Conservation (phyloP, 257 asterid species). For the Thymus quinquecostatus region DNA sequence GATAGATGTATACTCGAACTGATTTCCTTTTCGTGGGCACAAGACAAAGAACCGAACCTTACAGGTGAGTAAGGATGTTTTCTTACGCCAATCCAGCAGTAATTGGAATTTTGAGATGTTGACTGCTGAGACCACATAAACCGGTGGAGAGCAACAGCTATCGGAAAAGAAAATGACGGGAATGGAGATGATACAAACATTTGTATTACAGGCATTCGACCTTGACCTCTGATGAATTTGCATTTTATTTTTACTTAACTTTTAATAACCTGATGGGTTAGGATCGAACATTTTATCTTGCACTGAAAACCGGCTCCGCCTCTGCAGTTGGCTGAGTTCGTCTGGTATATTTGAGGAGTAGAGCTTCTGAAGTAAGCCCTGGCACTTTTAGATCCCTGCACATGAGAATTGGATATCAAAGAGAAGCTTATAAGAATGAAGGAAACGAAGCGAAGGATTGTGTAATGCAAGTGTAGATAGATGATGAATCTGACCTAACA, state of each 20-base stretch:
- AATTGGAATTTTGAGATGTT: not conserved
- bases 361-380: conserved; percentile 83
- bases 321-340: conserved; percentile 71
- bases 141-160: not conserved
- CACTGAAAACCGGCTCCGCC: conserved; percentile 81
- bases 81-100: not conserved
- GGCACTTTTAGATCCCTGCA: conserved; percentile 88
- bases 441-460: conserved; percentile 16
- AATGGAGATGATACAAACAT: too few relatives aligned
- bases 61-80: not conserved
- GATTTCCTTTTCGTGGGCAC: not conserved
- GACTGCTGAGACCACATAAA: not conserved
- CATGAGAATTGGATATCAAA: conserved; percentile 21
- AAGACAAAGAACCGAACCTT: not conserved
- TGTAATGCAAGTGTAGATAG: not conserved
- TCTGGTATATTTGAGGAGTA: conserved; percentile 88
- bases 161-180: not conserved
- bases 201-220: too few relatives aligned
- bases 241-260: too few relatives aligned
- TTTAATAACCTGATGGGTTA: too few relatives aligned
- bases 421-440: not conserved
- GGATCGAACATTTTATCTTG: conserved; percentile 45
- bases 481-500: conserved; percentile 55
- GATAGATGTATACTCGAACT: not conserved
- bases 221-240: too few relatives aligned